Base-by-base conservation (phyloP, 2,329 filamentous ascomycete genomes). In the Stagonosporopsis rhizophila region DNA sequence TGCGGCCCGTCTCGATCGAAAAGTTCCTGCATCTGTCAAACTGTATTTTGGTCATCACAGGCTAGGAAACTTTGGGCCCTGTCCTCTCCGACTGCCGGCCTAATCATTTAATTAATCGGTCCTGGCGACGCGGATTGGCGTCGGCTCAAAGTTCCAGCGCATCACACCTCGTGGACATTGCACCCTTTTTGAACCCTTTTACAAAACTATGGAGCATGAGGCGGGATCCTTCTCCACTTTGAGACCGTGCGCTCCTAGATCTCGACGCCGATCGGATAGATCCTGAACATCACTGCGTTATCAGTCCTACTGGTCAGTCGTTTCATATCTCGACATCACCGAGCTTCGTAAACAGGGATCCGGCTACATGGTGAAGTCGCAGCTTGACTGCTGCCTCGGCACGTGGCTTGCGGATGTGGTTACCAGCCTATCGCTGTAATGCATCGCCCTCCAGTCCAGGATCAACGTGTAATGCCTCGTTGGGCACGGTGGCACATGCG, bases 11-110 rank as follows among this genome's bases (percentile, higher is more conserved):
- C 44, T 41, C 6, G 15, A 28, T 14, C 6, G 20, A 11, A n/a
- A 20, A 25, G 11, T 30, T 38, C 44, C 38, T 53, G 51, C 51
- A 47, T n/a, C 44, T 42, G 30, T 42, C 44, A 44, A 47, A 35
- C 35, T 6, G 37, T 14, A 15, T 38, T 20, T 15, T 15, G 17
- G n/a, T 7, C 30, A 23, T 44, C n/a, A 39, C 19, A 35, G 44
- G 30, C 23, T 11, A 25, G 30, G 23, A n/a, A 32, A 20, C 30
- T 3, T 20, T 22, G 19, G 35, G 37, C 25, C 22, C 12, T 20
- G 15, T 11, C 9, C 4, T 41, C 28, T 37, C 28, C n/a, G 7
- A 38, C 17, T 12, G 12, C 22, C 46, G 22, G 40, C 6, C 41
- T 41, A 50, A 46, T 45, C 35, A 28, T 35, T 27, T 34, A 34